phyloP scores from a whole-genome alignment of 106 monocot species.

The Narthecium ossifragum region DNA sequence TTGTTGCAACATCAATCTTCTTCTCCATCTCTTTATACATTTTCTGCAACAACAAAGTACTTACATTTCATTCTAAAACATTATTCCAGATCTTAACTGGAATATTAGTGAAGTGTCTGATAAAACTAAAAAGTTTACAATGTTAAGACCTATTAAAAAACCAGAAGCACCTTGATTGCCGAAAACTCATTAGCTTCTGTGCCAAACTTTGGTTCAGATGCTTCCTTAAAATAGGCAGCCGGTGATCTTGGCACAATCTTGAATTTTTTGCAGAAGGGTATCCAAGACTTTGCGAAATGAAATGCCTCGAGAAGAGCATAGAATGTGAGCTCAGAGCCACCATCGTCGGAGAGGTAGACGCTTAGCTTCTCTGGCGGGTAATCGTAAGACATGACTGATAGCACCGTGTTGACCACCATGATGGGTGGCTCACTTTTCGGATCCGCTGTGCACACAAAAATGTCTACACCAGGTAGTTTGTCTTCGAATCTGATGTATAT shows the following conservation, averaged over 20 bases:
- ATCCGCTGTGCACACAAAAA: conserved; percentile 12
- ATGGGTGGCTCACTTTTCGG: conserved; percentile 3
- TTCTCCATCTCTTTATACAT: conserved; percentile 28
- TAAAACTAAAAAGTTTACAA: too few species aligned
- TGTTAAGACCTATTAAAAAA: too few species aligned
- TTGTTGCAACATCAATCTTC: conserved; percentile 2
- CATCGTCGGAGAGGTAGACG: conserved; percentile 15
- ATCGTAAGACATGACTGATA: conserved; percentile 11
- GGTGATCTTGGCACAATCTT: conserved; percentile 9
- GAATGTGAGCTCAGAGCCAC: conserved; percentile 16
- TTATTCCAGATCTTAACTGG: too few species aligned
- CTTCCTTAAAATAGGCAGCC: background rate
- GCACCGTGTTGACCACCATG: background rate
- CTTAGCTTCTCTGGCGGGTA: conserved; percentile 10
- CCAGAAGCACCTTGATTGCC: conserved; percentile 4
- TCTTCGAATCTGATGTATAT: conserved; percentile 9
- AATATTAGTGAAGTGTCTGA: too few species aligned
- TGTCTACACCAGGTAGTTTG: conserved; percentile 1
- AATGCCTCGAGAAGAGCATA: conserved; percentile 11
- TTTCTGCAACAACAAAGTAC: conserved; percentile 8
- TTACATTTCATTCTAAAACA: too few species aligned
- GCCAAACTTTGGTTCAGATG: background rate
- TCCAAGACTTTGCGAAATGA: conserved; percentile 8
- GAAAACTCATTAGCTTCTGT: background rate
- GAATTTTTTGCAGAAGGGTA: conserved; percentile 13